Evolutionary conservation across 225 moss, liverwort and hornwort genomes (phyloP).

Genomic region (Climacium dendroides): DNA sequence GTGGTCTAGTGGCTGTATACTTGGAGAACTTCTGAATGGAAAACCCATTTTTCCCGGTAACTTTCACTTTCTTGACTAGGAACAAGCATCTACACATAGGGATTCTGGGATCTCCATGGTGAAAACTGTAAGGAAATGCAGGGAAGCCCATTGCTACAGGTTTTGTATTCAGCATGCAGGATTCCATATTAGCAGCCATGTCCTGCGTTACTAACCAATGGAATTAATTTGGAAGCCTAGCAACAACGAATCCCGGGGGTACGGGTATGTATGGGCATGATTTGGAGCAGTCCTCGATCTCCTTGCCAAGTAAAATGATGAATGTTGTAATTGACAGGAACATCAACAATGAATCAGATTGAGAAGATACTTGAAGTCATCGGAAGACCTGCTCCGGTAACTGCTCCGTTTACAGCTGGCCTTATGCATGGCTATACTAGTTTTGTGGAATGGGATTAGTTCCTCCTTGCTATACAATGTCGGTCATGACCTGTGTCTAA

Average conservation of each 20-base stretch:
- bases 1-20: slow-evolving; percentile 98
- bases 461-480: background rate
- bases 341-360: slow-evolving; percentile 97
- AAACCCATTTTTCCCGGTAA: slow-evolving; percentile 87
- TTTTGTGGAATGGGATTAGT: background rate
- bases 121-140: background rate
- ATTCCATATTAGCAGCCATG: background rate
- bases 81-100: background rate
- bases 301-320: background rate
- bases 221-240: background rate
- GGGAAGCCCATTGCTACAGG: background rate
- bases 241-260: background rate
- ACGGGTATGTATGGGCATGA: background rate
- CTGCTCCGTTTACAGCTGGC: background rate
- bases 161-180: background rate
- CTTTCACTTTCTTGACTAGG: background rate
- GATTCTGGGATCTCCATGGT: background rate
- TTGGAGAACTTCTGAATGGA: slow-evolving; percentile 83
- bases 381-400: slow-evolving; percentile 75
- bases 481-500: background rate
- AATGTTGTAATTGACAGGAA: slow-evolving; percentile 35
- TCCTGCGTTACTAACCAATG: background rate
- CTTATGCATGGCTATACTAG: background rate
- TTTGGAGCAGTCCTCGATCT: background rate
- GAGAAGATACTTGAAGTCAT: slow-evolving; percentile 93